These are phyloP conservation scores for Pseudotsuga menziesii DNA, from an alignment of 75 land plant genomes.

Conservation along the genomic window DNA sequence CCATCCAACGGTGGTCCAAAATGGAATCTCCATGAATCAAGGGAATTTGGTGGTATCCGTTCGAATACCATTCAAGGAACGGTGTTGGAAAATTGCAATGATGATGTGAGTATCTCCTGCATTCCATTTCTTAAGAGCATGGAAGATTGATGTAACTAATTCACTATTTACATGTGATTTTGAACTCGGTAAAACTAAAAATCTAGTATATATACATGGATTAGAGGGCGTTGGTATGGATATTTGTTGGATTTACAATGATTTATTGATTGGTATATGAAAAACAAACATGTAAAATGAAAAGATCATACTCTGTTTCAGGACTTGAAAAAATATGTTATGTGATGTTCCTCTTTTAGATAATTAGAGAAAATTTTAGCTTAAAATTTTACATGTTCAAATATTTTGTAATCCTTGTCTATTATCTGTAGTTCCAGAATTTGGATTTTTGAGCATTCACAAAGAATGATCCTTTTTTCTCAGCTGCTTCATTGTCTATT, in stretches of 20 bases:
- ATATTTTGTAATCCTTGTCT: not conserved
- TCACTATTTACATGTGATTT: no score
- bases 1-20: constrained; percentile 35
- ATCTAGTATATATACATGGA: not conserved
- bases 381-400: not conserved
- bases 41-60: constrained; percentile 30
- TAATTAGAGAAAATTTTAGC: not conserved
- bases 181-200: not conserved
- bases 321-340: not conserved
- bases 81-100: constrained; percentile 16
- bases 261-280: not conserved
- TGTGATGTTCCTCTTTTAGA: not conserved
- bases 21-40: constrained; percentile 36
- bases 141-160: not conserved
- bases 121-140: not conserved
- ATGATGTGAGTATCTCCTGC: constrained; percentile 45
- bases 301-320: not conserved
- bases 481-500: constrained; percentile 88
- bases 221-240: not conserved
- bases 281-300: not conserved
- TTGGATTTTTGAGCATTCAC: constrained; percentile 80
- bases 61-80: constrained; percentile 22
- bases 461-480: constrained; percentile 81
- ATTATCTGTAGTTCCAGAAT: constrained; percentile 65
- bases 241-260: not conserved